phyloP scores from a whole-genome alignment of 768 basidiomycete species.

The Myochromella boudieri region DNA sequence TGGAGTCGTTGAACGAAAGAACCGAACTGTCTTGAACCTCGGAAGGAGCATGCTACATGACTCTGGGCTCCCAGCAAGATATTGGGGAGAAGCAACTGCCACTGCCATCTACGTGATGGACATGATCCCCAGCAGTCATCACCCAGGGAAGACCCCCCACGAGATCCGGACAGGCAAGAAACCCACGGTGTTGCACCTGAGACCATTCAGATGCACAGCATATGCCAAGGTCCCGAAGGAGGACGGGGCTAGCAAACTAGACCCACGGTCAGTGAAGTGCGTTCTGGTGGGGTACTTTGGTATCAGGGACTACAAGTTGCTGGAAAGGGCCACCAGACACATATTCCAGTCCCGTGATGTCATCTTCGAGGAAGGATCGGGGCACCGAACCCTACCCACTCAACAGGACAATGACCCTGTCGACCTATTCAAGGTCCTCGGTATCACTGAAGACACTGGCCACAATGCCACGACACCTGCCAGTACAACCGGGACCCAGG shows the following conservation, averaged over 20 bases:
- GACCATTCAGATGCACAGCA: conserved; percentile 13
- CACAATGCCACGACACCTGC: no score
- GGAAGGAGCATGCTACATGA: conserved; percentile 15
- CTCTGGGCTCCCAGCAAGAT: conserved; percentile 15
- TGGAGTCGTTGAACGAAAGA: neutral
- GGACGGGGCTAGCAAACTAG: neutral
- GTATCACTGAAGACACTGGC: no score
- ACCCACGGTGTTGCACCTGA: conserved; percentile 27
- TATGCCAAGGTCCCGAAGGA: conserved; percentile 2
- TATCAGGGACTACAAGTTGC: conserved; percentile 18
- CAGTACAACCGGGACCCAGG: no score
- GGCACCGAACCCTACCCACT: no score
- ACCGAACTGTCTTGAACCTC: neutral
- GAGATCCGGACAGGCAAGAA: conserved; percentile 15
- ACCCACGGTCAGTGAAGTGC: conserved; percentile 16
- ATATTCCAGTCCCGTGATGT: no score
- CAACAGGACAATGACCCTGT: no score
- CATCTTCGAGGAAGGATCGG: no score
- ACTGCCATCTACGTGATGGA: neutral
- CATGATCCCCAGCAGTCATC: conserved; percentile 1
- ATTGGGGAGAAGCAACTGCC: conserved; percentile 14
- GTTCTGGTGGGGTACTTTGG: conserved; percentile 24
- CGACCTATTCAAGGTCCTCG: no score
- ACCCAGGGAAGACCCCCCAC: conserved; percentile 12
- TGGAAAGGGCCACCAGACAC: no score